Conservation (phyloP, 1,139 yeast species). For the Magnusiomyces clavatus region DNA sequence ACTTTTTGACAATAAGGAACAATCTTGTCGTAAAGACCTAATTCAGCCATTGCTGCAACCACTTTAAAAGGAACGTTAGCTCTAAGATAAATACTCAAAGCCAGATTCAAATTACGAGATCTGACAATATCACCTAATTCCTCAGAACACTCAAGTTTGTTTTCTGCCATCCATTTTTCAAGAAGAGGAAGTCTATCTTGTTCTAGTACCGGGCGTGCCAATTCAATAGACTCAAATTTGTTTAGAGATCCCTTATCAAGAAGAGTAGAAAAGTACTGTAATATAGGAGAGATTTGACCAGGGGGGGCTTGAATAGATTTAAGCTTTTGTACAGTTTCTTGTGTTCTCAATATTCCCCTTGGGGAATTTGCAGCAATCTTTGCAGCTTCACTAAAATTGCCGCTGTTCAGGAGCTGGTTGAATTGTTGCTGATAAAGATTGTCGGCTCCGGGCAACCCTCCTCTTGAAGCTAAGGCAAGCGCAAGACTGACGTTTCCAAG, state of each 20-base stretch:
- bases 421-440: constrained; percentile 86
- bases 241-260: constrained; percentile 90
- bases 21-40: constrained; percentile 94
- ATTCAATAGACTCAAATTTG: constrained; percentile 88
- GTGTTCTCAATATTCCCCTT: constrained; percentile 74
- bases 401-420: constrained; percentile 72
- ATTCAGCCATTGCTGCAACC: constrained; percentile 85
- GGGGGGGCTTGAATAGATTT: constrained; percentile 92
- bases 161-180: constrained; percentile 95
- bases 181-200: constrained; percentile 91
- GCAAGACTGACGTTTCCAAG: constrained; percentile 84
- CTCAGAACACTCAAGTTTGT: constrained; percentile 87
- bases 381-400: constrained; percentile 89
- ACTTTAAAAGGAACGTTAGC: constrained; percentile 84
- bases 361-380: constrained; percentile 95
- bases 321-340: constrained; percentile 87
- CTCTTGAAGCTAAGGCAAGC: constrained; percentile 82
- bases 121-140: constrained; percentile 95
- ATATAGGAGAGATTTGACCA: constrained; percentile 89
- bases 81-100: constrained; percentile 85
- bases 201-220: constrained; percentile 91
- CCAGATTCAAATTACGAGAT: constrained; percentile 76
- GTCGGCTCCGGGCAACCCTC: constrained; percentile 97
- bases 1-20: constrained; percentile 90
- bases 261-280: constrained; percentile 86